Evolutionary conservation across 2,329 filamentous ascomycete species (phyloP), one percentile per base, ranked within the genome.

Genomic region (Trichoderma sp.): DNA sequence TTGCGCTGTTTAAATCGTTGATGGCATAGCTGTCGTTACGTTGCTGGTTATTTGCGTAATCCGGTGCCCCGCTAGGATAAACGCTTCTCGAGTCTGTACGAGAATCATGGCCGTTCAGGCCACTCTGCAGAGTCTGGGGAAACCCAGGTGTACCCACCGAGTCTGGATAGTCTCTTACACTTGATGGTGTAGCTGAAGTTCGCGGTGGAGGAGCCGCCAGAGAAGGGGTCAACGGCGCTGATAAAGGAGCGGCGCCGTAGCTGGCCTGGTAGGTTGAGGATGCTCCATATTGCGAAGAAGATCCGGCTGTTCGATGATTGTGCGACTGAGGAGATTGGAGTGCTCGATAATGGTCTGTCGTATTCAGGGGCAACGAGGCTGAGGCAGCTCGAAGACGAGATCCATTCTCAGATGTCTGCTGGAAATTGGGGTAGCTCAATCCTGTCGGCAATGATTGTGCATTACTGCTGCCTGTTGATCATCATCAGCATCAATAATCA

Each of bases 211-310:
- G 61, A 4, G 32, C 58, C n/a, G 68, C 71, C 68, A 73, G 50
- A 20, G 71, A 63, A 59, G 70, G 63, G 3, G 85, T 86, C 73
- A 87, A 82, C 1, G 73, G 73, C 0, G 74, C 72, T 5, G 85
- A 86, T 72, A 87, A 82, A 0, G 88, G 86, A 6, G 87, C 85
- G 6, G 86, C 86, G 1, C 87, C 83, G 74, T 86, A 88, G 74
- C 85, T 85, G 4, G 82, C 81, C 4, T 84, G 84, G 74, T 87
- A 87, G 57, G 80, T 79, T 8, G 83, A 83, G 32, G 85, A 84
- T 55, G 80, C 77, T 67, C 84, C 81, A 34, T 82, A 80, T 8
- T 83, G 73, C 62, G 84, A 82, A 7, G 84, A 82, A 30, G 80
- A 75, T 20, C 80, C 58, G 13, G 69, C 15, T 15, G 61, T 4